These are phyloP conservation scores for Pythium dissimile DNA, from an alignment of 352 stramenopile species.

Conservation along the genomic window DNA sequence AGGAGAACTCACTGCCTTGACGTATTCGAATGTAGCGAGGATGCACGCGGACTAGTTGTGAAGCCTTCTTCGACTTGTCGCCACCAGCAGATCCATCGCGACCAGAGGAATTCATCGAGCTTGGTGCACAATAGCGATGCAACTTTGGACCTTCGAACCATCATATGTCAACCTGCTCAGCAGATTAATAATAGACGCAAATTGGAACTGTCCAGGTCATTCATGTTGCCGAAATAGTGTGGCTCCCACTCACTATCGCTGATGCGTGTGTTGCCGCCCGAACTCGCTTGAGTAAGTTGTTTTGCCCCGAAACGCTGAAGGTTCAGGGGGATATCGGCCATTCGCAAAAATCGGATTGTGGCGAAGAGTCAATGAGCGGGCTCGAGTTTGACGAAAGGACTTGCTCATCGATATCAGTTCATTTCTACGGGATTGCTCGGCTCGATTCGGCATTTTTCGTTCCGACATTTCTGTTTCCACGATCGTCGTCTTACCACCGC, in stretches of 20 bases:
- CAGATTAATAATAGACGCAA: too few relatives aligned
- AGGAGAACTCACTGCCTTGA: conserved; percentile 60
- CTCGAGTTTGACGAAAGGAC: background rate
- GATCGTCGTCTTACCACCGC: background rate
- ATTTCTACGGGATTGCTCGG: background rate
- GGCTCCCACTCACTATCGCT: conserved; percentile 1
- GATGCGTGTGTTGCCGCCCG: background rate
- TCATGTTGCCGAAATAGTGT: background rate
- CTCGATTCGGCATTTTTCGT: background rate
- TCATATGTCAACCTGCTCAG: too few relatives aligned
- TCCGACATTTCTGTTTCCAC: background rate
- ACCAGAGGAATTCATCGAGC: conserved; percentile 3
- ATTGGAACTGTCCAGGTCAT: too few relatives aligned
- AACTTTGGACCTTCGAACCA: too few relatives aligned
- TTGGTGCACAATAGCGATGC: too few relatives aligned
- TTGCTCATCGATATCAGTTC: background rate
- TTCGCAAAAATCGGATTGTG: conserved; percentile 53
- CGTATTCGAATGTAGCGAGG: conserved; percentile 60
- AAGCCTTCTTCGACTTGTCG: conserved; percentile 28
- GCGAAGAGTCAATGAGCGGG: background rate
- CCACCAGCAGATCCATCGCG: background rate
- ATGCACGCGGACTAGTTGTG: conserved; percentile 47
- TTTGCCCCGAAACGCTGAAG: conserved; percentile 33
- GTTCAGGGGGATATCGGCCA: conserved; percentile 40
- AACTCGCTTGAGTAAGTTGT: conserved; percentile 41